Percentiles rank a stretch among this genome's conserved stretches.
These are phyloP conservation scores for Liriodendron chinense DNA, from an alignment of 164 flowering plant genomes.

Conservation along the genomic window DNA sequence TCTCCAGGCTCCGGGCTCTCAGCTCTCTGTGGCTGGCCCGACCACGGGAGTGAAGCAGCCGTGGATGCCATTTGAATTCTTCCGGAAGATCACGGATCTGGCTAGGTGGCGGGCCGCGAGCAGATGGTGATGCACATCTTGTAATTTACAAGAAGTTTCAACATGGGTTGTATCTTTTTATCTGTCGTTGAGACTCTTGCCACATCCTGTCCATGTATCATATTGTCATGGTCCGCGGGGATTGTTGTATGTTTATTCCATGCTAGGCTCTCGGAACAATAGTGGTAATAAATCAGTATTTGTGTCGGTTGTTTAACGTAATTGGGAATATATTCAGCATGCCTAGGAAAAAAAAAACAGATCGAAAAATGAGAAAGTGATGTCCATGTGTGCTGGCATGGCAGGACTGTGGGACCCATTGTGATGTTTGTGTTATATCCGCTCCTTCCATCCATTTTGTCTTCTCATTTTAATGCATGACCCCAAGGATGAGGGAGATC, in stretches of 20 bases:
- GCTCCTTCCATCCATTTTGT: too few species aligned
- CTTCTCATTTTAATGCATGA: too few species aligned
- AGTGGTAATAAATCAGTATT: background rate
- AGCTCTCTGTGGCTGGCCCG: slow-evolving; percentile 85
- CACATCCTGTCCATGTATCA: background rate
- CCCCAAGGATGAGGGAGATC: too few species aligned
- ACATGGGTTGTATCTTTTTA: background rate
- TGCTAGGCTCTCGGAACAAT: background rate
- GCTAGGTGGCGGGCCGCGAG: background rate
- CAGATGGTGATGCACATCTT: background rate
- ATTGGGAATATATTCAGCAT: background rate
- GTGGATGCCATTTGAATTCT: background rate
- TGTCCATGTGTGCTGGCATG: background rate
- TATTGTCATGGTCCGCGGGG: background rate
- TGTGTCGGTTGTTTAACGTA: background rate
- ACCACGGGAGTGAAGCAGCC: slow-evolving; percentile 50
- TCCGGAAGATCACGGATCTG: background rate
- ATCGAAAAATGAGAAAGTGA: background rate
- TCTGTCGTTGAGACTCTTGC: background rate
- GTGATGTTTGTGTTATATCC: too few species aligned
- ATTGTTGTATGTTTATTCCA: background rate
- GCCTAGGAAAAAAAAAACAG: too few species aligned
- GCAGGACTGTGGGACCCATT: too few species aligned
- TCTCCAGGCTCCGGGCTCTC: slow-evolving; percentile 73
- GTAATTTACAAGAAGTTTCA: background rate